Evolutionary conservation across 768 basidiomycete genomes (phyloP), one percentile per base, ranked within the genome.

Genomic region (Steccherinum ochraceum): DNA sequence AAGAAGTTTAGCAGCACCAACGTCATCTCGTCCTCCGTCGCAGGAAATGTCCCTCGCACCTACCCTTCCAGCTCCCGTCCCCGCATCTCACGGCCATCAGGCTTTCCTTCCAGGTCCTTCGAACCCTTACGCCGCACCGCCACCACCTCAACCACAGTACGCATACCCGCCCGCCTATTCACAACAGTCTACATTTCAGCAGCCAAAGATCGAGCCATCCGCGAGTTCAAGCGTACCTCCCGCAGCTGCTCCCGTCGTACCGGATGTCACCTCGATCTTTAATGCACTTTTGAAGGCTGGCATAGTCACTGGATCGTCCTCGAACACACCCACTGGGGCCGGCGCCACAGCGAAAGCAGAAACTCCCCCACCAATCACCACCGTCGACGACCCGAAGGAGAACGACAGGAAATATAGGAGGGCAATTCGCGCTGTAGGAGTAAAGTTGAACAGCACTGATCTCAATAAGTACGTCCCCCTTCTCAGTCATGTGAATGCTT

Each of bases 271-370:
- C 20, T 54, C 49, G 16, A 46, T 90, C 27, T 76, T 83, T 52
- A 81, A 79, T 40, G 81, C 83, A 2, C 74, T 93, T 21, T 63
- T 89, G 48, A 89, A 85, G 66, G 85, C 89, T n/a, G 90, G 90
- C 51, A 77, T 90, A 7, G 80, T 90, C 20, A 73, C 81, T 21
- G 69, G 30, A 7, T 35, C 30, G 30, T 35, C 75, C 39, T 74
- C 70, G 41, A 72, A 70, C 30, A 79, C 81, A 18, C 76, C 83
- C 4, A 61, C 68, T 23, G 77, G 77, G 27, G 74, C 78, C 20
- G 75, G 76, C 50, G 64, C 71, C 10, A 69, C 72, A 1, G 62
- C 64, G 10, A 67, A 72, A 55, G 66, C 56, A 48, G 65, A 70
- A 46, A 46, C 56, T 35, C 60, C 67, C 27, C 49, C 68, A 46